These are phyloP conservation scores for Protea cynaroides DNA, from an alignment of 164 flowering plant genomes.

Conservation along the genomic window DNA sequence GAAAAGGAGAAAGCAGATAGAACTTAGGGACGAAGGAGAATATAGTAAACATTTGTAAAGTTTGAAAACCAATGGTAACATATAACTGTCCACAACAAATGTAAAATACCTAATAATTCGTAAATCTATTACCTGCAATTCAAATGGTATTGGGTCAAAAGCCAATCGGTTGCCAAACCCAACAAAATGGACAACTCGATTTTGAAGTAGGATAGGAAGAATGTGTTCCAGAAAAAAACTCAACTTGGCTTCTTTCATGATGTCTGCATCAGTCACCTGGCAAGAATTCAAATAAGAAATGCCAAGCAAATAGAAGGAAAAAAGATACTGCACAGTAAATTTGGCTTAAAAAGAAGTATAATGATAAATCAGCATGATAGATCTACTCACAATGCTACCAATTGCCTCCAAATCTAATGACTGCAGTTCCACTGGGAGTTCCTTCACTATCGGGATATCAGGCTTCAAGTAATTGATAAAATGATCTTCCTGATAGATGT, in stretches of 20 bases:
- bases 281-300: constrained; percentile 13
- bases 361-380: constrained; percentile 1
- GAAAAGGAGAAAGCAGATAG: constrained; percentile 8
- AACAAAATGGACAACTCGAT: constrained; percentile 80
- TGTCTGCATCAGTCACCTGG: constrained; percentile 81
- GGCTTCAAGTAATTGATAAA: constrained; percentile 75
- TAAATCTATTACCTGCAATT: constrained; percentile 65
- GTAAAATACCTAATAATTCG: background rate
- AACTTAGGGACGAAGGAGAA: constrained; percentile 2
- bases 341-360: background rate
- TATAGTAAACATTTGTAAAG: background rate
- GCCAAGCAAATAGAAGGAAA: constrained; percentile 10
- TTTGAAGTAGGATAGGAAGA: constrained; percentile 70
- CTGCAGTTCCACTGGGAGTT: constrained; percentile 73
- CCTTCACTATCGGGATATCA: constrained; percentile 89
- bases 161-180: constrained; percentile 97
- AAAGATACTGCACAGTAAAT: background rate
- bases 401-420: constrained; percentile 92
- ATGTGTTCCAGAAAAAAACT: constrained; percentile 68
- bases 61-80: background rate
- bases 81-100: background rate
- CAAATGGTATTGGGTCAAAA: constrained; percentile 83
- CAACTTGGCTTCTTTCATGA: constrained; percentile 82
- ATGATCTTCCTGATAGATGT: constrained; percentile 95
- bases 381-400: constrained; percentile 77